Evolutionary conservation across 2,329 filamentous ascomycete species (phyloP).

Genomic region (Hirsutella rhossiliensis): DNA sequence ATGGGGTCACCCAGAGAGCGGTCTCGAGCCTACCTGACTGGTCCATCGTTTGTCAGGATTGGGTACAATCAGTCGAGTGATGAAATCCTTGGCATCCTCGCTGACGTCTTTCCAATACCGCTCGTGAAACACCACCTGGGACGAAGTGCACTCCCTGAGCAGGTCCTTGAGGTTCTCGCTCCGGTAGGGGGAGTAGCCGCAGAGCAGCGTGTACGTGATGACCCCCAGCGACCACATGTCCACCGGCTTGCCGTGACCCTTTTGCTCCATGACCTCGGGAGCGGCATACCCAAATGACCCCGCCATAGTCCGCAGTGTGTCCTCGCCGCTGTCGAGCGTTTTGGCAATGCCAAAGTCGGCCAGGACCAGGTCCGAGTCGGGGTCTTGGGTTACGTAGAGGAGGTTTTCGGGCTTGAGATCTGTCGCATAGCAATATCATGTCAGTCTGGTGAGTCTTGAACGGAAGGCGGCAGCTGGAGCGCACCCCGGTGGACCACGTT

Average conservation of each 20-base stretch:
- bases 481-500: constrained; percentile 92
- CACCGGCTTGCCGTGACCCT: constrained; percentile 93
- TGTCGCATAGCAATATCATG: constrained; percentile 20
- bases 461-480: constrained; percentile 3
- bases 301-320: constrained; percentile 95
- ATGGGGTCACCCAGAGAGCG: neutral
- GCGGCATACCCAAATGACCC: constrained; percentile 97
- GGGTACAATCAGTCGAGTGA: constrained; percentile 67
- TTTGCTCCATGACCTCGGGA: constrained; percentile 96
- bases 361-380: constrained; percentile 75
- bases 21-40: constrained; percentile 48
- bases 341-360: constrained; percentile 99
- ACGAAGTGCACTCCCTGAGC: constrained; percentile 83
- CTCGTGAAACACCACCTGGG: constrained; percentile 86
- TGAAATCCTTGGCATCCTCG: constrained; percentile 90
- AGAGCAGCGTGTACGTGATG: constrained; percentile 95
- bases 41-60: constrained; percentile 65
- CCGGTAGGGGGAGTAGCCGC: constrained; percentile 95
- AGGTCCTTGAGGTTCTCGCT: constrained; percentile 87
- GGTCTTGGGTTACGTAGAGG: constrained; percentile 71
- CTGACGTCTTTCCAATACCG: constrained; percentile 98
- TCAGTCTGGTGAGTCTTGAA: neutral
- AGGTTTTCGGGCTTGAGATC: constrained; percentile 98
- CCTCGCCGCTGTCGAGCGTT: constrained; percentile 82
- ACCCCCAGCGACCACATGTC: constrained; percentile 99